Evolutionary conservation across 73 alveolate species (phyloP).

Genomic region (Blepharisma stoltei): DNA sequence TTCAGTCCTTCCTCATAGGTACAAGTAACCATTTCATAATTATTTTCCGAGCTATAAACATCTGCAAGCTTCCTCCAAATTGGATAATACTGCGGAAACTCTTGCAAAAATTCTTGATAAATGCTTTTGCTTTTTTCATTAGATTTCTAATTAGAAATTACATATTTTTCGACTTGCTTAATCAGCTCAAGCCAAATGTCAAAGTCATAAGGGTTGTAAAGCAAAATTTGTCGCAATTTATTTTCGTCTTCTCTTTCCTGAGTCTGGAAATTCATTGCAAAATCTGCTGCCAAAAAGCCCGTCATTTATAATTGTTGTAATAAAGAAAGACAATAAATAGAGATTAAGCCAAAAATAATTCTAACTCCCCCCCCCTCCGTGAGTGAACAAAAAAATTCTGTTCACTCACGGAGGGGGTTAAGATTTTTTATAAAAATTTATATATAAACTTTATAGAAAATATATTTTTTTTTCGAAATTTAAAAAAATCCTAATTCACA

Average conservation of each 20-base stretch:
- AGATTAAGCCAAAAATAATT: no score
- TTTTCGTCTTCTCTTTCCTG: constrained; percentile 28
- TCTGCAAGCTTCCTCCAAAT: constrained; percentile 30
- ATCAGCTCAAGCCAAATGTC: constrained; percentile 31
- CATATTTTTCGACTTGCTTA: constrained; percentile 28
- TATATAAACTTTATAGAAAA: no score
- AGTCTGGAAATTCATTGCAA: constrained; percentile 5
- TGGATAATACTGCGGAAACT: constrained; percentile 27
- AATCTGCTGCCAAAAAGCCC: background rate
- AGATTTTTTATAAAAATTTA: no score
- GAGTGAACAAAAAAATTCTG: no score
- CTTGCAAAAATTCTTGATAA: constrained; percentile 30
- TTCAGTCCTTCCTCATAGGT: constrained; percentile 15
- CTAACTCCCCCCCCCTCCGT: no score
- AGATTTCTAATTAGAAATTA: constrained; percentile 21
- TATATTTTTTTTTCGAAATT: no score
- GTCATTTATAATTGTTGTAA: background rate
- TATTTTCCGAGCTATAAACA: constrained; percentile 13
- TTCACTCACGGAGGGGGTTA: no score
- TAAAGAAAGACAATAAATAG: background rate
- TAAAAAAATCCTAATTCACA: no score
- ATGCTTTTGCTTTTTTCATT: constrained; percentile 1
- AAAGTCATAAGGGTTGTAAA: constrained; percentile 7
- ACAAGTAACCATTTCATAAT: constrained; percentile 5
- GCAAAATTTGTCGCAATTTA: background rate